Base-by-base conservation (phyloP, 1,284 basidiomycete genomes). In the Malassezia pachydermatis region DNA sequence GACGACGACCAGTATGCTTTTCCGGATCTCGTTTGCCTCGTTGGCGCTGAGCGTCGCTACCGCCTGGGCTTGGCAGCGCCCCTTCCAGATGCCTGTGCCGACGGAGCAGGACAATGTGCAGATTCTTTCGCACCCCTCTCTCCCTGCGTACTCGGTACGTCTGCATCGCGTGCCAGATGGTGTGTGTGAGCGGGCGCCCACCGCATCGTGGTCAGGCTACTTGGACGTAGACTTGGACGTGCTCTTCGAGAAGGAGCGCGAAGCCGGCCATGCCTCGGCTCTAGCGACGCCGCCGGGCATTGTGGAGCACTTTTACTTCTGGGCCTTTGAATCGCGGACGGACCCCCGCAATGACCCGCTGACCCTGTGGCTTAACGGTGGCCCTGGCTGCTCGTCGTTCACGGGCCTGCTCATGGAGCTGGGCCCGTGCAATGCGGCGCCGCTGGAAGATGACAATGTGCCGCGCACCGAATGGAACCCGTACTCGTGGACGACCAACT, bases 301-400 rank as follows among this genome's bases (percentile, higher is more conserved):
- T 24, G 55, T 64, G 28, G 68, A 71, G 47, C 68, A 71, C 51
- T 71, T 71, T 29, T 71, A 69, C 58, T 71, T 71, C 49, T 69
- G 67, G 67, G 65, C 62, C 1, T 71, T 71, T 32, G 65, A 66
- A 44, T 65, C 61, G 19, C 59, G 68, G 24, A 57, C 57, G 42
- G 52, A 67, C 24, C 62, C 63, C 24, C 53, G 48, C 19, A 59
- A 42, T 8, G 67, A 71, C 30, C 67, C 67, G 2, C 55, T 63
- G 4, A 60, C 65, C 8, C 59, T 71, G 13, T 71, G 67, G 68
- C 49, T 71, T 13, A 71, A 67, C 41, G 68, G 67, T 10, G 66
- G 66, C 3, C 65, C 65, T 2, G 62, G 62, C n/a, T 66, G 67
- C 50, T 66, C 61, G 14, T 59, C 58, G 2, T 63, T 67, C 46